These are phyloP conservation scores for Hypoxylon fragiforme DNA, from an alignment of 495 filamentous ascomycete genomes.

Conservation along the genomic window DNA sequence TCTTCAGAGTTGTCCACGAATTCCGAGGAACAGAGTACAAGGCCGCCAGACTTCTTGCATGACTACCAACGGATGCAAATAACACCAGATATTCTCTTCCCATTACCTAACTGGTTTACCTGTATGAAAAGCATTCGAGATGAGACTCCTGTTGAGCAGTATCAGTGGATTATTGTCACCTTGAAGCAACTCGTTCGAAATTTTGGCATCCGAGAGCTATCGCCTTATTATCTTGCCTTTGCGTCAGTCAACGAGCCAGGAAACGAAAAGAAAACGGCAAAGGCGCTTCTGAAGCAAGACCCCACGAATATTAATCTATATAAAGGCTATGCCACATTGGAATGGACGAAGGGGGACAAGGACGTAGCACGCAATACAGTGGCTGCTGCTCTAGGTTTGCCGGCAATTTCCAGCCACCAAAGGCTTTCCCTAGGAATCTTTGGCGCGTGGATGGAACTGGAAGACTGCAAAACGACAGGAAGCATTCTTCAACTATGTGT, in stretches of 20 bases:
- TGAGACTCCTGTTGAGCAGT: constrained; percentile 27
- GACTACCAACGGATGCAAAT: constrained; percentile 37
- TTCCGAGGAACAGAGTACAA: constrained; percentile 32
- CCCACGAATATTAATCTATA: constrained; percentile 70
- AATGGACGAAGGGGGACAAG: constrained; percentile 59
- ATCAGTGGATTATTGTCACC: constrained; percentile 54
- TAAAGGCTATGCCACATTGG: constrained; percentile 75
- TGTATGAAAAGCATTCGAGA: constrained; percentile 38
- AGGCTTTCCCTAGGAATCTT: constrained; percentile 17
- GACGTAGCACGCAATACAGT: constrained; percentile 66
- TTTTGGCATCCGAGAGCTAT: constrained; percentile 55
- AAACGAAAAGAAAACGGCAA: constrained; percentile 71
- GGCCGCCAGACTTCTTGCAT: constrained; percentile 41
- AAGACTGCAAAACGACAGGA: constrained; percentile 46
- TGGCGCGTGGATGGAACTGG: constrained; percentile 67
- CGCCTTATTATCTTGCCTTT: constrained; percentile 73
- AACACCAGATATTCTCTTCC: constrained; percentile 45
- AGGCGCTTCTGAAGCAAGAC: constrained; percentile 68
- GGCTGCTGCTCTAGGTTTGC: constrained; percentile 44
- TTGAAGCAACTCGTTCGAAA: constrained; percentile 59
- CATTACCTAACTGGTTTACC: constrained; percentile 42
- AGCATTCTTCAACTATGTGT: constrained; percentile 53
- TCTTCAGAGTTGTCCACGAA: constrained; percentile 9
- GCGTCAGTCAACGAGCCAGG: constrained; percentile 60
- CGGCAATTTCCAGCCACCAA: constrained; percentile 14